phyloP scores from a whole-genome alignment of 345 rosid genomes.

The Luvunga scandens region DNA sequence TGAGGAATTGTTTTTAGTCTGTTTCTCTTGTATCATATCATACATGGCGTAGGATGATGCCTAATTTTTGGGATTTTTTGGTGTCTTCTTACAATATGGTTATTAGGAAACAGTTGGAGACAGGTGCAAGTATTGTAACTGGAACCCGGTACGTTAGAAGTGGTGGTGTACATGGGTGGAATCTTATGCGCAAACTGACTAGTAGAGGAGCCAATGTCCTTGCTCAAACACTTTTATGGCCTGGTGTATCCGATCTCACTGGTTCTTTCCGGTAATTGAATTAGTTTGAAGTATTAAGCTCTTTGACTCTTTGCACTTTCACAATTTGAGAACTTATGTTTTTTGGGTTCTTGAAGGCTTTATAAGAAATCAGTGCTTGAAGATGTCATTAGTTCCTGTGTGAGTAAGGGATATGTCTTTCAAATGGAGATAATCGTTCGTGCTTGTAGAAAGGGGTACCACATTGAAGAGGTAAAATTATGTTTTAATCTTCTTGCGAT shows the following conservation, averaged over 20 bases:
- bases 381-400: conserved; percentile 74
- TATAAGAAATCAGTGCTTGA: conserved; percentile 82
- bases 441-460: conserved; percentile 85
- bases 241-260: conserved; percentile 94
- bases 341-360: conserved; percentile 43
- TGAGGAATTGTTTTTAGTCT: conserved; percentile 37
- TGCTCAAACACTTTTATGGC: conserved; percentile 95
- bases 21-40: conserved; percentile 1
- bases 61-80: conserved; percentile 15
- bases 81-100: conserved; percentile 8
- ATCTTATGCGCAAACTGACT: conserved; percentile 93
- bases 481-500: conserved; percentile 8
- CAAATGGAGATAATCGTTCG: conserved; percentile 99
- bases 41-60: background rate
- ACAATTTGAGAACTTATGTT: conserved; percentile 16
- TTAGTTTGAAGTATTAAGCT: background rate
- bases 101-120: conserved; percentile 80
- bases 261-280: conserved; percentile 82
- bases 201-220: conserved; percentile 99
- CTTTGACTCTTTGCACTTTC: background rate
- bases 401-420: conserved; percentile 94
- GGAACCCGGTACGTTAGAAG: conserved; percentile 89
- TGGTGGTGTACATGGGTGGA: conserved; percentile 98
- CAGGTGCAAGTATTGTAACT: conserved; percentile 87
- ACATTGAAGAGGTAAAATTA: conserved; percentile 75